Base-by-base conservation (phyloP, 208 protist genomes). In the Herpetomonas samuelpessoai region DNA sequence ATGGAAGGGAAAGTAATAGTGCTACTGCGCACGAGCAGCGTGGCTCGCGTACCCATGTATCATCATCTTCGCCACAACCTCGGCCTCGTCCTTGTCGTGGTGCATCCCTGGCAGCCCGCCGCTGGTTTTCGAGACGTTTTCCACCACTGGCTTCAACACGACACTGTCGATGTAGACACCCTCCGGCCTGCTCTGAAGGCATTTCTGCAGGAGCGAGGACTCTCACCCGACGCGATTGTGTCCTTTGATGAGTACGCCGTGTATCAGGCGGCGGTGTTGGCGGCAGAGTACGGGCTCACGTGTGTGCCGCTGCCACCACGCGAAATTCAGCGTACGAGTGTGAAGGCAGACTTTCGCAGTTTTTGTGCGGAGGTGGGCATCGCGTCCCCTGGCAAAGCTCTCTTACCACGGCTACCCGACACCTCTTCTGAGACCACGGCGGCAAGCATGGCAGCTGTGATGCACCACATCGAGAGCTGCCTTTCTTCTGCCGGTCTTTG, bases 191-290 rank as follows among this genome's bases (percentile, higher is more conserved):
- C 68, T 1, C 59, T 90, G 29, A n/a, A 9, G 1, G 31, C 14
- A 2, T 81, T 90, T 39, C 51, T 86, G 2, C 24, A 29, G 0
- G 28, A 27, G 7, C 62, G 27, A 6, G n/a, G 25, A 10, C 51
- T 87, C 1, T 26, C 6, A 1, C 50, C 79, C 0, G 76, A 86
- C n/a, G 87, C 82, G 1, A 68, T 89, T n/a, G 63, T 94, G 1
- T 88, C 84, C 1, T 91, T 91, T 60, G 87, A 94, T 56, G 87
- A 94, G 74, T 94, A 91, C 68, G 87, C 65, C 25, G 76, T 90
- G 4, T 90, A 87, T 58, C 76, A 81, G 14, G 78, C 81, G 0
- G 78, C 83, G 4, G 45, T 62, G 18, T 19, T 94, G 9, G 71
- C 87, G 9, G 59, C 26, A 30, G 30, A 57, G 3, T 57, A 71